Percentiles rank a stretch among this genome's conserved stretches.
phyloP scores from a whole-genome alignment of 805 yeast species.

The Yarrowia sp. region DNA sequence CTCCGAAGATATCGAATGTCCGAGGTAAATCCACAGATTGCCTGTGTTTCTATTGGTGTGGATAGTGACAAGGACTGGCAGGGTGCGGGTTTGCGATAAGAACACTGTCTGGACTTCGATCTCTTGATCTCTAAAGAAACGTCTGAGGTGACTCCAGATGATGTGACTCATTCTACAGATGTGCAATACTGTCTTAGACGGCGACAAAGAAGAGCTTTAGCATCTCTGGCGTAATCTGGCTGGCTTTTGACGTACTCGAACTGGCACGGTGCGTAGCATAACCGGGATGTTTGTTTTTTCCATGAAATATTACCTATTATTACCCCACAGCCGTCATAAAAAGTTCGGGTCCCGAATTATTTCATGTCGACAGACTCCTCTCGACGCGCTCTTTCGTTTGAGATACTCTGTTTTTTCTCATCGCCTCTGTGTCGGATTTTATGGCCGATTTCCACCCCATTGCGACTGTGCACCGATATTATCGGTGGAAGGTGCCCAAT shows the following conservation, averaged over 20 bases:
- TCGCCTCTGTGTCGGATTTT: background rate
- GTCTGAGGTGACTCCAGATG: too few species aligned
- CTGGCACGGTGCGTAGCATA: too few species aligned
- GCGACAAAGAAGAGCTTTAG: too few species aligned
- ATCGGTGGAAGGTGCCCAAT: background rate
- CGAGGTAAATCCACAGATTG: background rate
- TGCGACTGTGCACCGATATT: background rate
- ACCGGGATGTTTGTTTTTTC: background rate
- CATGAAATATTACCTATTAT: background rate
- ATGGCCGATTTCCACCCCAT: background rate
- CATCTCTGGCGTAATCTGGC: background rate
- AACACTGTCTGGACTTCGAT: background rate
- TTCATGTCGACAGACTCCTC: background rate
- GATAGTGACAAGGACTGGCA: background rate
- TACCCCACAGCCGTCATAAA: background rate
- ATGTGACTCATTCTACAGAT: too few species aligned
- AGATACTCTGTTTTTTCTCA: conserved; percentile 6
- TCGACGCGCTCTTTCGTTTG: background rate
- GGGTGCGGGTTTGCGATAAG: too few species aligned
- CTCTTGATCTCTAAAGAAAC: too few species aligned
- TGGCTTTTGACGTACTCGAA: background rate
- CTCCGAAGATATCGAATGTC: background rate
- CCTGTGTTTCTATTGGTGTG: background rate
- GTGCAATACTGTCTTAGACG: too few species aligned
- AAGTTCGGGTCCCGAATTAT: too few species aligned